Conservation (phyloP, 106 monocot species). For the Apostasia ramifera region DNA sequence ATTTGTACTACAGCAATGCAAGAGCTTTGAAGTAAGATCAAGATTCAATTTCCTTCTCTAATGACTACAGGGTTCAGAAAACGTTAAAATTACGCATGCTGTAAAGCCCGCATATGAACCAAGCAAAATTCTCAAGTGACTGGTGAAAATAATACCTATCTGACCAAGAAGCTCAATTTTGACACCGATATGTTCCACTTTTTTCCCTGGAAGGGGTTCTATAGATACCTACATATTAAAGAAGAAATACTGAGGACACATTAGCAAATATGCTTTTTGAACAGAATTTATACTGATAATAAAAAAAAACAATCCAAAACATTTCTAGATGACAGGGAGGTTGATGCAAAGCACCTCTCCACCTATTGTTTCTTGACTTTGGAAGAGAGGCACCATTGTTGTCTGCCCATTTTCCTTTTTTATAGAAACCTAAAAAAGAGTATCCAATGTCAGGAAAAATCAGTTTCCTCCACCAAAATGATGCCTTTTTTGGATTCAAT, state of each 20-base stretch:
- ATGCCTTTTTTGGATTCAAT: too few species aligned
- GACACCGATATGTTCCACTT: constrained; percentile 85
- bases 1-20: too few species aligned
- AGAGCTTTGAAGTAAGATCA: not conserved
- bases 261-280: not conserved
- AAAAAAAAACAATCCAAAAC: not conserved
- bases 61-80: too few species aligned
- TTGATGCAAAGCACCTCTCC: constrained; percentile 56
- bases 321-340: not conserved
- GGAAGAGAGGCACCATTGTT: constrained; percentile 75
- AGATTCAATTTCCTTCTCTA: not conserved
- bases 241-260: not conserved
- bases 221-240: constrained; percentile 53
- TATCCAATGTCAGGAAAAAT: not conserved
- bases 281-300: not conserved
- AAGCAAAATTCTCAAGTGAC: too few species aligned
- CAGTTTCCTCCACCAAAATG: too few species aligned
- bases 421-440: constrained; percentile 55
- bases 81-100: not conserved
- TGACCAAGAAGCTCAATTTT: constrained; percentile 95
- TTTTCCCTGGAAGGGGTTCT: constrained; percentile 87
- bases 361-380: constrained; percentile 77
- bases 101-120: not conserved
- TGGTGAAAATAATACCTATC: constrained; percentile 47
- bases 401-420: constrained; percentile 93